Percentiles rank a stretch among this genome's conserved stretches.
phyloP scores from a whole-genome alignment of 345 rosid species.

The Eucalyptus globulus region DNA sequence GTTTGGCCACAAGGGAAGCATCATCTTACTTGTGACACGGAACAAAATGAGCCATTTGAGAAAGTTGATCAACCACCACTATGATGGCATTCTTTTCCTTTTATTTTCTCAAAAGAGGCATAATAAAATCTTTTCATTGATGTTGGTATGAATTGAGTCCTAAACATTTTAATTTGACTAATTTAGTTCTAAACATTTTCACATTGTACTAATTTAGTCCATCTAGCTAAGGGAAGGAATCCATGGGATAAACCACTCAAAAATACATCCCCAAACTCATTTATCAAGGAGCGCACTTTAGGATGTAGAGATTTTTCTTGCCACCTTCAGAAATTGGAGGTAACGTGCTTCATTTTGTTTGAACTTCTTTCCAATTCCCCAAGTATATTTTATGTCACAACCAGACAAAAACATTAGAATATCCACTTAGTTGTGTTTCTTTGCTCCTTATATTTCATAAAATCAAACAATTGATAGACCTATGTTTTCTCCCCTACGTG shows the following conservation, averaged over 20 bases:
- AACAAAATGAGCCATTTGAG: neutral
- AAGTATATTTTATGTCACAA: neutral
- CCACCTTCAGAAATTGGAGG: neutral
- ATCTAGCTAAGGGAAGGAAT: neutral
- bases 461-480: neutral
- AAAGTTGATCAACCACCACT: neutral
- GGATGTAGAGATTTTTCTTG: neutral
- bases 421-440: neutral
- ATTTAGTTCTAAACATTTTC: accelerated
- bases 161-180: too few species aligned
- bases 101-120: neutral
- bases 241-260: neutral
- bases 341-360: neutral
- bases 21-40: neutral
- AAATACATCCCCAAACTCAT: neutral
- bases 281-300: neutral
- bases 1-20: neutral
- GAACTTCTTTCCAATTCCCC: neutral
- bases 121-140: neutral
- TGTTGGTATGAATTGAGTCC: accelerated
- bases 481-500: neutral
- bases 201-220: too few species aligned
- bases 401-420: neutral
- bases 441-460: neutral
- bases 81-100: neutral